A percentile compares a stretch with the other conserved stretches of the same genome.
Conservation (phyloP, 805 yeast genomes). For the Saccharomycopsis vini region DNA sequence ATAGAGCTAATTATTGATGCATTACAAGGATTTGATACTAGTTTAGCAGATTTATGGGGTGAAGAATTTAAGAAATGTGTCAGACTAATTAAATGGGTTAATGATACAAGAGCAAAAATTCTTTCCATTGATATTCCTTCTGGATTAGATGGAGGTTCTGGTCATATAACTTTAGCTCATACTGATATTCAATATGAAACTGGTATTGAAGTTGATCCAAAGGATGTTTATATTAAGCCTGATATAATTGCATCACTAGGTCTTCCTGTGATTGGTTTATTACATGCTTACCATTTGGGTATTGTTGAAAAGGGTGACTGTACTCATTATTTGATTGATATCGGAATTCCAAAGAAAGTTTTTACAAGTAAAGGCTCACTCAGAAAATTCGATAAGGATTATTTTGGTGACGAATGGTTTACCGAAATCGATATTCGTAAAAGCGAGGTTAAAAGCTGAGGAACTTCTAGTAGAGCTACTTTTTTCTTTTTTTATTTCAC, state of each 20-base stretch:
- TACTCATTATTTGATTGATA: conserved; percentile 54
- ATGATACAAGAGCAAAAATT: conserved; percentile 36
- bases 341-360: conserved; percentile 58
- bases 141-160: conserved; percentile 79
- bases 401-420: conserved; percentile 13
- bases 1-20: conserved; percentile 77
- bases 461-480: not conserved
- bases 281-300: conserved; percentile 52
- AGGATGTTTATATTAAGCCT: conserved; percentile 33
- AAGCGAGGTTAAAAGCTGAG: not conserved
- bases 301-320: conserved; percentile 39
- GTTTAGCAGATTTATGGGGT: conserved; percentile 45
- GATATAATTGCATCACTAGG: conserved; percentile 64
- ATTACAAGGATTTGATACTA: conserved; percentile 73
- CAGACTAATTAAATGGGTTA: conserved; percentile 59
- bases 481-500: not conserved
- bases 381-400: conserved; percentile 37
- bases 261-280: conserved; percentile 56
- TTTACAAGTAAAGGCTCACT: conserved; percentile 33
- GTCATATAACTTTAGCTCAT: conserved; percentile 28
- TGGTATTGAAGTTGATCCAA: conserved; percentile 3
- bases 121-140: conserved; percentile 75
- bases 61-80: conserved; percentile 32
- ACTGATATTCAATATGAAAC: conserved; percentile 2
- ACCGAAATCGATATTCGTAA: conserved; percentile 3